Evolutionary conservation across 1,139 yeast genomes (phyloP), one percentile per base, ranked within the genome.

Genomic region (Blastobotrys arbuscula): DNA sequence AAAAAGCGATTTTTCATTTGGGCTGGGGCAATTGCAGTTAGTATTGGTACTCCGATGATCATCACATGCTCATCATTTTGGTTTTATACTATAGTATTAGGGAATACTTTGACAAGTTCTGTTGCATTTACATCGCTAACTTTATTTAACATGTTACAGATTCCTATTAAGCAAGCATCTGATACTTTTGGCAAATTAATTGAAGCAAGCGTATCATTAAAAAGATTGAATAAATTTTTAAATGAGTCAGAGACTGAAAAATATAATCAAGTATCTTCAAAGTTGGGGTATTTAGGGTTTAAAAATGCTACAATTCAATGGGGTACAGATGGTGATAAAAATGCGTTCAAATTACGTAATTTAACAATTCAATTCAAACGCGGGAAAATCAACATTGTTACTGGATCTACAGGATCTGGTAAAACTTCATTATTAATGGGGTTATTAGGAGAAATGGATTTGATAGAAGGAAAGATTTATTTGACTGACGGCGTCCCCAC

Each of bases 371-470:
- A 74, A 26, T 92, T 92, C 68, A 75, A 76, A 56, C 70, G 76
- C 35, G 94, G 87, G 21, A 81, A 86, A 62, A 72, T 92, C 60
- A 89, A 89, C 58, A 89, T 90, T 21, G 75, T 92, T 52, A 78
- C 88, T 61, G 98, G 98, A 24, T 84, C 96, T 9, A 92, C 97
- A n/a, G 97, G 98, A 52, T 70, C 95, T 1, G 98, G 98, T 67
- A 92, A 92, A 66, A 84, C 96, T 1, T 90, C 97, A 0, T 69
- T 92, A 55, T 74, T 92, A 51, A 74, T 90, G 74, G 98, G 96
- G 3, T 72, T 92, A 48, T 74, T 92, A 39, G 98, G 98, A 62
- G 98, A 92, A 70, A 92, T 92, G 97, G 83, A 84, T 52, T 69
- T 83, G 48, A 57, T 72, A 9, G 65, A 68, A 1, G 98, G 98